Evolutionary conservation across 768 basidiomycete genomes (phyloP).

Genomic region (Rubroboletus satanas): DNA sequence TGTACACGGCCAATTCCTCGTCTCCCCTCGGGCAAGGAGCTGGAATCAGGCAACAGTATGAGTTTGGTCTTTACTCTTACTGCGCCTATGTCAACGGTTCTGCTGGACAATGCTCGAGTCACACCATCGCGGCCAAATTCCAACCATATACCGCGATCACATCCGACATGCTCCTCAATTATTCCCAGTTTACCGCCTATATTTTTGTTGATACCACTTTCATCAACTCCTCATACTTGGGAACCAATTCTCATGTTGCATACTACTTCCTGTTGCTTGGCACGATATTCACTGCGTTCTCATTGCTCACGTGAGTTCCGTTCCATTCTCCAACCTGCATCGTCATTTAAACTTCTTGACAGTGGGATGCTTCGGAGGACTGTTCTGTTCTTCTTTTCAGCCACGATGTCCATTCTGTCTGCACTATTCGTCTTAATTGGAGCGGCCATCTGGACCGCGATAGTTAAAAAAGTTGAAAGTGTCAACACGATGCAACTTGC

Average conservation of each 20-base stretch:
- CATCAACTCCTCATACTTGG: slow-evolving; percentile 57
- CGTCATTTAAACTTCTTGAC: slow-evolving; percentile 6
- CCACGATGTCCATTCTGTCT: slow-evolving; percentile 56
- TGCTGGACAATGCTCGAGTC: slow-evolving; percentile 61
- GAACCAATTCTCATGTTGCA: slow-evolving; percentile 59
- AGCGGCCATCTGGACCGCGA: slow-evolving; percentile 73
- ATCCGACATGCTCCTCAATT: slow-evolving; percentile 66
- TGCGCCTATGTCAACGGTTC: slow-evolving; percentile 65
- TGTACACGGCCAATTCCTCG: slow-evolving; percentile 66
- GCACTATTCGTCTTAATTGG: slow-evolving; percentile 64
- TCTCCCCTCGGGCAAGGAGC: slow-evolving; percentile 51
- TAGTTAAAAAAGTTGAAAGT: slow-evolving; percentile 58
- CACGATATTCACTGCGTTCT: slow-evolving; percentile 60
- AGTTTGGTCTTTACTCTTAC: slow-evolving; percentile 78
- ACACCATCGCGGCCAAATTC: slow-evolving; percentile 55
- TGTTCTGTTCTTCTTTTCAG: slow-evolving; percentile 64
- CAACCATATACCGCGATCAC: slow-evolving; percentile 61
- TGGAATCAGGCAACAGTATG: slow-evolving; percentile 68
- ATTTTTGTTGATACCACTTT: slow-evolving; percentile 56
- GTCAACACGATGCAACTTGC: slow-evolving; percentile 53
- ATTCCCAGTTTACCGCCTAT: slow-evolving; percentile 48
- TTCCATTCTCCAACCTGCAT: neutral
- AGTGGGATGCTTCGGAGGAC: slow-evolving; percentile 69
- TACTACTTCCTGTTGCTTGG: slow-evolving; percentile 76
- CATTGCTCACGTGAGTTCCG: slow-evolving; percentile 59